Conservation (phyloP, 805 yeast genomes). For the Danielozyma ontarioensis region DNA sequence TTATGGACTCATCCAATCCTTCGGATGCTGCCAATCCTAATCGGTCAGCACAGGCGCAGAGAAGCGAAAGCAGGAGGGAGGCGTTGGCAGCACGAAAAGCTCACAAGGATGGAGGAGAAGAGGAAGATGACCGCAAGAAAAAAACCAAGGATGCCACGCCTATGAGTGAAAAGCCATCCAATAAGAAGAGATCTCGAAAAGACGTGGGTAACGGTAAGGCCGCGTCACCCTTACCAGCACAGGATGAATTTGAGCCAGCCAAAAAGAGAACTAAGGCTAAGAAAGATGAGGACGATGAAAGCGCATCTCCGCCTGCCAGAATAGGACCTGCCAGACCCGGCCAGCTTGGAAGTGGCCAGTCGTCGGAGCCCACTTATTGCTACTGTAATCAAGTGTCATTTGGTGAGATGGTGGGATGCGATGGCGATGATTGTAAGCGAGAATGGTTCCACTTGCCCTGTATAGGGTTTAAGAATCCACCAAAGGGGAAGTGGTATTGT, state of each 20-base stretch:
- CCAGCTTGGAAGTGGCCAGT: constrained; percentile 1
- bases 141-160: constrained; percentile 12
- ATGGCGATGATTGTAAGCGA: constrained; percentile 83
- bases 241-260: constrained; percentile 1
- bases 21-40: constrained; percentile 29
- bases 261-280: constrained; percentile 13
- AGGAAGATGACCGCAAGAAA: constrained; percentile 6
- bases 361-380: constrained; percentile 78
- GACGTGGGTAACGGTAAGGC: constrained; percentile 6
- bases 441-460: constrained; percentile 98
- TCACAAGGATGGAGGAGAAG: constrained; percentile 33
- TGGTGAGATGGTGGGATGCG: constrained; percentile 99
- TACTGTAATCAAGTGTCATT: constrained; percentile 95
- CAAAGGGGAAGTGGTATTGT: constrained; percentile 54
- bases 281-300: constrained; percentile 1
- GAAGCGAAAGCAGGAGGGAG: constrained; percentile 85
- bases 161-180: constrained; percentile 1
- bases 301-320: constrained; percentile 8
- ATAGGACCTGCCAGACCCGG: constrained; percentile 5
- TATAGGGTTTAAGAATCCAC: constrained; percentile 79
- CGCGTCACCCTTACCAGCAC: constrained; percentile 1
- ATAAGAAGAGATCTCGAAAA: constrained; percentile 12
- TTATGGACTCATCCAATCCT: constrained; percentile 48
- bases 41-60: constrained; percentile 64
- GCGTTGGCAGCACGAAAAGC: constrained; percentile 88